Evolutionary conservation across 1,284 basidiomycete species (phyloP).

Genomic region (Ustilago tritici): DNA sequence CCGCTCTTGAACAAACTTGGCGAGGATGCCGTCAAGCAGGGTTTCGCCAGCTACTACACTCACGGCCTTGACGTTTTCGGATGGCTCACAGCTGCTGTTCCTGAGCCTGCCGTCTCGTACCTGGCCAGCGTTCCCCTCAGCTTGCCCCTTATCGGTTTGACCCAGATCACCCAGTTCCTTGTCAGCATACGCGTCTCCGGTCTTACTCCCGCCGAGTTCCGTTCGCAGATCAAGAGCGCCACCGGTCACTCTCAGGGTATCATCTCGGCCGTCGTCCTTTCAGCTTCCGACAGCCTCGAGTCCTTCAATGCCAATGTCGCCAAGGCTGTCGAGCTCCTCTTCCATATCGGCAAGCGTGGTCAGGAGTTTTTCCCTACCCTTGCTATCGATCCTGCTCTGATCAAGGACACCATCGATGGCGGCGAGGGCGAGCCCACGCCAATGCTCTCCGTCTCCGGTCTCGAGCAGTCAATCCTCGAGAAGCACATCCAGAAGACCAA

Average conservation of each 20-base stretch:
- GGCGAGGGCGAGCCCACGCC: slow-evolving; percentile 93
- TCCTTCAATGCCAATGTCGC: slow-evolving; percentile 80
- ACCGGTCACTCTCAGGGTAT: slow-evolving; percentile 98
- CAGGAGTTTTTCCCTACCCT: slow-evolving; percentile 95
- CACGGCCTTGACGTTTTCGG: slow-evolving; percentile 84
- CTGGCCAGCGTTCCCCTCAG: slow-evolving; percentile 95
- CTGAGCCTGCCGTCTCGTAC: slow-evolving; percentile 85
- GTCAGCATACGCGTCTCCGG: slow-evolving; percentile 80
- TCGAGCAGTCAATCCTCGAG: slow-evolving; percentile 79
- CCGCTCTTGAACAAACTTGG: slow-evolving; percentile 51
- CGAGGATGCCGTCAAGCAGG: slow-evolving; percentile 70
- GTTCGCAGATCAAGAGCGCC: slow-evolving; percentile 81
- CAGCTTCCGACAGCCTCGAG: slow-evolving; percentile 81
- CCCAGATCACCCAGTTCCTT: slow-evolving; percentile 93
- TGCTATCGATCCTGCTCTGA: slow-evolving; percentile 86
- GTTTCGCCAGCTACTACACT: slow-evolving; percentile 79
- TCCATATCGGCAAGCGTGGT: slow-evolving; percentile 91
- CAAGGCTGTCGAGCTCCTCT: slow-evolving; percentile 90
- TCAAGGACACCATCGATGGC: slow-evolving; percentile 87
- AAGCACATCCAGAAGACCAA: slow-evolving; percentile 89
- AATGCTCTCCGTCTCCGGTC: slow-evolving; percentile 91
- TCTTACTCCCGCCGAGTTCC: slow-evolving; percentile 83
- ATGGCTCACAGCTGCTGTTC: slow-evolving; percentile 81
- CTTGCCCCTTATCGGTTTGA: slow-evolving; percentile 92
- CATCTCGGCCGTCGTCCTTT: slow-evolving; percentile 87